Percentiles rank a stretch among this genome's conserved stretches.
phyloP scores from a whole-genome alignment of 257 asterid genomes.

The Ligustrum vulgare region DNA sequence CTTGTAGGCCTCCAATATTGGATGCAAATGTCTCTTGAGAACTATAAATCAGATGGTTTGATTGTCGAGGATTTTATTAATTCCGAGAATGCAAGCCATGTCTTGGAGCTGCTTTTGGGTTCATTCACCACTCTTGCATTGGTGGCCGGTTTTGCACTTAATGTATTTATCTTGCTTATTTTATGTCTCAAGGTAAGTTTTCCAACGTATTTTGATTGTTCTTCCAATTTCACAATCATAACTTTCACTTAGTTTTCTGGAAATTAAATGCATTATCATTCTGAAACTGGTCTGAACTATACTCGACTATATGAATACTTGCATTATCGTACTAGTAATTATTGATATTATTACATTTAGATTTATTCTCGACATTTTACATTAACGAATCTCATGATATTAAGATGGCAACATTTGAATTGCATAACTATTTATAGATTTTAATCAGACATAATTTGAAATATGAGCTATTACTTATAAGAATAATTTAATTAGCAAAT shows the following conservation, averaged over 20 bases:
- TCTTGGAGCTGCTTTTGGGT: slow-evolving; percentile 59
- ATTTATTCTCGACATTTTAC: neutral
- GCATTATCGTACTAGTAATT: neutral
- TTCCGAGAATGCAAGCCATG: slow-evolving; percentile 57
- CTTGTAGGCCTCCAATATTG: slow-evolving; percentile 76
- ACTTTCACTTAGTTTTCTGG: slow-evolving; percentile 15
- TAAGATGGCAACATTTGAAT: neutral
- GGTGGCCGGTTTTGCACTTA: slow-evolving; percentile 69
- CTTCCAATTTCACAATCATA: neutral
- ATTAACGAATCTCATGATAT: neutral
- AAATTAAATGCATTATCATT: slow-evolving; percentile 7
- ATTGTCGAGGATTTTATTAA: slow-evolving; percentile 46
- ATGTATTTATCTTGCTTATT: slow-evolving; percentile 48
- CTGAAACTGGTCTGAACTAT: neutral
- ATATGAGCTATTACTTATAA: neutral
- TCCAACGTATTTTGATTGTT: neutral
- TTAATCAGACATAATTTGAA: neutral
- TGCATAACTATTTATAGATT: neutral
- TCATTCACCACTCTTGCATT: slow-evolving; percentile 64
- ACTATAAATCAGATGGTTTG: slow-evolving; percentile 62
- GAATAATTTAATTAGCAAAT: neutral
- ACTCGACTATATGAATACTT: neutral
- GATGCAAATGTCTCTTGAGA: slow-evolving; percentile 61
- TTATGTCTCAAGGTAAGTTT: slow-evolving; percentile 73
- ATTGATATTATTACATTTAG: neutral